Evolutionary conservation across 768 basidiomycete species (phyloP).

Genomic region (Leccinum ochraceum): DNA sequence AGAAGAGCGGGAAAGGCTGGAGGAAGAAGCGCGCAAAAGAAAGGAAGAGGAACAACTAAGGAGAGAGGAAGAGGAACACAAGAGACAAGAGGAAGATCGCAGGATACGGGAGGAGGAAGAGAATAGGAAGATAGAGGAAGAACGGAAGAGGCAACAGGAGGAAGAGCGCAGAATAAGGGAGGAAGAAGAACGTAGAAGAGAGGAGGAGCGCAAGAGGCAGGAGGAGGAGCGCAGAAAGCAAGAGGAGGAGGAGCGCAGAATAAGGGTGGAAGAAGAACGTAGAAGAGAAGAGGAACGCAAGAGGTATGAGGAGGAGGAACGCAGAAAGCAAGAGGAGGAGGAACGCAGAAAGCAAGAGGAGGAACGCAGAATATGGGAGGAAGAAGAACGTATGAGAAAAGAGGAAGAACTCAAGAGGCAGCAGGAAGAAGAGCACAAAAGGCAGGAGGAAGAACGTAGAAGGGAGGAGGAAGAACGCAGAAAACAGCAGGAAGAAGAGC

Average conservation of each 20-base stretch:
- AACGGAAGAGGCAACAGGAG: conserved; percentile 45
- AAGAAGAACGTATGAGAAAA: conserved; percentile 30
- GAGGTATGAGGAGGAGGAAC: neutral
- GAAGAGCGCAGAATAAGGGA: conserved; percentile 2
- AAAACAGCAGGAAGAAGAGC: conserved; percentile 24
- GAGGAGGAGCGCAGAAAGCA: neutral
- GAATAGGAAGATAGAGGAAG: conserved; percentile 30
- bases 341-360: conserved; percentile 8
- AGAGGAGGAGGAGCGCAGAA: neutral
- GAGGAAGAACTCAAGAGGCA: conserved; percentile 30
- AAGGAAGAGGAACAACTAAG: conserved; percentile 26
- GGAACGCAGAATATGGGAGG: conserved; percentile 39
- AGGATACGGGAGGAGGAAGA: conserved; percentile 4
- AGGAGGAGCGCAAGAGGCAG: no score
- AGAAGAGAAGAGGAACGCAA: neutral
- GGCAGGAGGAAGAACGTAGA: neutral
- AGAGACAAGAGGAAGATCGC: conserved; percentile 13
- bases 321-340: conserved; percentile 14
- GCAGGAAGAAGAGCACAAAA: conserved; percentile 12
- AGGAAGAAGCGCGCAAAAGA: conserved; percentile 26
- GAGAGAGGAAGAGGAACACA: conserved; percentile 15
- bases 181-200: conserved; percentile 8
- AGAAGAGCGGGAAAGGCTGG: conserved; percentile 45
- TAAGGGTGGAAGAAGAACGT: conserved; percentile 9
- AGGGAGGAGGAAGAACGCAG: conserved; percentile 6